Conservation (phyloP, 345 rosid species). For the Turnera subulata region DNA sequence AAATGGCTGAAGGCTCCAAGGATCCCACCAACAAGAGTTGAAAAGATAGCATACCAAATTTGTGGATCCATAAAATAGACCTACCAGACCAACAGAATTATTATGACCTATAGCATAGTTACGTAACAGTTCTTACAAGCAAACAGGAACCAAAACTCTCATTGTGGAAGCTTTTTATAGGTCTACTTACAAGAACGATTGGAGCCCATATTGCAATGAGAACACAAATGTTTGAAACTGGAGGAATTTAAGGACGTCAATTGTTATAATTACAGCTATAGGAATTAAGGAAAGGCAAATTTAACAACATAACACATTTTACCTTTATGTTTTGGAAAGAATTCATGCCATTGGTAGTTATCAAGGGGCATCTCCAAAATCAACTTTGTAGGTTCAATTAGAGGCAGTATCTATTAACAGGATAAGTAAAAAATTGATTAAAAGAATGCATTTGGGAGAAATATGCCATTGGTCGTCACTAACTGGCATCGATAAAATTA, state of each 20-base stretch:
- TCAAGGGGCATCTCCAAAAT: constrained; percentile 60
- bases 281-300: neutral
- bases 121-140: neutral
- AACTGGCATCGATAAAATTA: too few species aligned
- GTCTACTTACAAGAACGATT: constrained; percentile 65
- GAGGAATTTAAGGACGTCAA: constrained; percentile 25
- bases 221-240: constrained; percentile 77
- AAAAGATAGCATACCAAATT: constrained; percentile 97
- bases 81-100: constrained; percentile 30
- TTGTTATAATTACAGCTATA: constrained; percentile 20
- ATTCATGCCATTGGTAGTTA: constrained; percentile 83
- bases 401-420: constrained; percentile 66
- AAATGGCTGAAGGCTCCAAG: constrained; percentile 94
- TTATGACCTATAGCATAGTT: neutral
- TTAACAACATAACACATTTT: constrained; percentile 7
- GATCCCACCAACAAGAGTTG: constrained; percentile 92
- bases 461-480: too few species aligned
- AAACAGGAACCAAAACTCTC: constrained; percentile 11
- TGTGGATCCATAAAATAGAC: constrained; percentile 95
- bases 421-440: constrained; percentile 10
- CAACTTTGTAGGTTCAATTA: constrained; percentile 71
- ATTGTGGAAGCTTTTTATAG: constrained; percentile 11
- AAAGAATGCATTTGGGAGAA: too few species aligned
- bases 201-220: constrained; percentile 95
- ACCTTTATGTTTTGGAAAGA: constrained; percentile 88